Evolutionary conservation across 768 basidiomycete species (phyloP), one percentile per base, ranked within the genome.

Genomic region (Trametes coccinea): DNA sequence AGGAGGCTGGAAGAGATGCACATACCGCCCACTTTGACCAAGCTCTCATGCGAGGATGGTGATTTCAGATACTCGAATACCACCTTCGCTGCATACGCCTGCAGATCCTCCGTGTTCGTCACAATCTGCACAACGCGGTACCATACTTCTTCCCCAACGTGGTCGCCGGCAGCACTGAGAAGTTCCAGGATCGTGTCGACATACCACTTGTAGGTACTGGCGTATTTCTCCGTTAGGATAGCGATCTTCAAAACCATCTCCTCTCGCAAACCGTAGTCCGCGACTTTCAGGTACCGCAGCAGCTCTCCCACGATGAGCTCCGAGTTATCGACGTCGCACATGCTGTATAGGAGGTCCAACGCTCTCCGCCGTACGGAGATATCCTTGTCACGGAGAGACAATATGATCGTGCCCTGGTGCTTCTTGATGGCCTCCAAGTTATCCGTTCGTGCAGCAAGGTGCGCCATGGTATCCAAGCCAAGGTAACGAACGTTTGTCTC

Each of bases 231-330:
- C n/a, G 97, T 98, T 62, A 98, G 80, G 64, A 98, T 95, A 44
- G 97, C 97, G 58, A 99, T 96, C 76, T 98, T 98, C 56, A 98
- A 81, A 2, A 98, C 97, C 95, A 98, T 95, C 75, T 99, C 95
- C 77, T 99, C 97, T 46, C 97, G 83, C 34, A 99, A 80, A 14
- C 89, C 94, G 68, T 98, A 98, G 74, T 99, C 97, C 6, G 97
- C 97, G n/a, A 97, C 86, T 72, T 86, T 87, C 60, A 99, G 84
- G 74, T 98, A 99, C 59, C 92, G 86, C 57, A 99, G 79, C 16
- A 99, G 82, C 75, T 99, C 96, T 40, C 91, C 95, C 37, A 99
- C 97, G 69, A 98, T 95, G 63, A 92, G 78, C 72, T 97, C 95
- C 5, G 96, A 93, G 75, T 98, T 99, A 70, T 92, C 90, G n/a